A percentile compares a stretch with the other conserved stretches of the same genome.
phyloP scores from a whole-genome alignment of 768 basidiomycete genomes.

The Russula earlei region DNA sequence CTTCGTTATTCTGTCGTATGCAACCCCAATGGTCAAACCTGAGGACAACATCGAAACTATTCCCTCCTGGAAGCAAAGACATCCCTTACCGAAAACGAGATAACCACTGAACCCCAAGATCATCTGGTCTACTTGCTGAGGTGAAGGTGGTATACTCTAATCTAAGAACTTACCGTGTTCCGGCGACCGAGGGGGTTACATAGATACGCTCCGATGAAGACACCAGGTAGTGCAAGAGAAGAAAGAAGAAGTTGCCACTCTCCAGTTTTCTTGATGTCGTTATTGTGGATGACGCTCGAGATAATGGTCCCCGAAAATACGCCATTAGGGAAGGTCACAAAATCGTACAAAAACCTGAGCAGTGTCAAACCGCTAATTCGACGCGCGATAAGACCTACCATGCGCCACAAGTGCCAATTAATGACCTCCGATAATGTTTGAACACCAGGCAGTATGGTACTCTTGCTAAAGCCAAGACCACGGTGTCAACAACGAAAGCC shows the following conservation, averaged over 20 bases:
- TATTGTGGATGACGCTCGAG: slow-evolving; percentile 49
- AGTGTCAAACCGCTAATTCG: neutral
- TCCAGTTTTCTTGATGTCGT: slow-evolving; percentile 48
- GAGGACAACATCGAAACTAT: neutral
- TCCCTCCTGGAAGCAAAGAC: neutral
- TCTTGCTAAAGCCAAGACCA: slow-evolving; percentile 27
- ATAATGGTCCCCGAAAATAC: slow-evolving; percentile 63
- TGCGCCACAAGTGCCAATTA: slow-evolving; percentile 66
- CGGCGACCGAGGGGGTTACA: slow-evolving; percentile 48
- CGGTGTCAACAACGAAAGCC: neutral
- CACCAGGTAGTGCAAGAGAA: slow-evolving; percentile 51
- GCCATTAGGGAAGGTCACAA: slow-evolving; percentile 61
- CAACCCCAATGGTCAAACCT: slow-evolving; percentile 50
- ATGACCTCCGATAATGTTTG: slow-evolving; percentile 54
- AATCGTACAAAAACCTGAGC: slow-evolving; percentile 61
- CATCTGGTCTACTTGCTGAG: slow-evolving; percentile 34
- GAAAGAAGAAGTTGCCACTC: slow-evolving; percentile 65
- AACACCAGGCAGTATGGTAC: slow-evolving; percentile 56
- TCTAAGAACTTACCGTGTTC: slow-evolving; percentile 38
- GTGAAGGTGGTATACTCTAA: neutral
- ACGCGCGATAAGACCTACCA: slow-evolving; percentile 36
- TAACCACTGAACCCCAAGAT: slow-evolving; percentile 62
- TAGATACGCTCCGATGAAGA: slow-evolving; percentile 30
- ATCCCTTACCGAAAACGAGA: slow-evolving; percentile 44
- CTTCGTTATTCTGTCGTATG: slow-evolving; percentile 53